phyloP scores from a whole-genome alignment of 768 basidiomycete species.

The Tephrocybe rancida region DNA sequence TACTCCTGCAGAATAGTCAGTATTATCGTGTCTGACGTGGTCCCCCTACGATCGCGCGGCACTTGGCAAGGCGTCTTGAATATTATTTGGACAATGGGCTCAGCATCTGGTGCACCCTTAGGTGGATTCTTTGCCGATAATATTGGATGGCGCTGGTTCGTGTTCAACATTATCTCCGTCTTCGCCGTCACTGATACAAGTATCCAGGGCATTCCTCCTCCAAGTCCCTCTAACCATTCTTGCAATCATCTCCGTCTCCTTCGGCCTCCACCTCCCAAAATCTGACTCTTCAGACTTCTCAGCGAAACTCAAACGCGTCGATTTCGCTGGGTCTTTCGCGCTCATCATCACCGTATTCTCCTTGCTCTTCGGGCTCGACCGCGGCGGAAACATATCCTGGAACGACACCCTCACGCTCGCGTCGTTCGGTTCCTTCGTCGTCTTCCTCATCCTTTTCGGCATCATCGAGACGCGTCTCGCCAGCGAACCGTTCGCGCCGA shows the following conservation, averaged over 20 bases:
- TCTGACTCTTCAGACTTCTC: constrained; percentile 40
- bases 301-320: constrained; percentile 59
- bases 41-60: constrained; percentile 62
- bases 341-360: constrained; percentile 58
- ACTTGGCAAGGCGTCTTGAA: constrained; percentile 75
- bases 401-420: constrained; percentile 36
- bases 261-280: constrained; percentile 58
- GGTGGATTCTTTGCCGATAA: constrained; percentile 65
- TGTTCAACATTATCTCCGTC: background rate
- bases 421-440: constrained; percentile 34
- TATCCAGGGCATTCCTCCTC: constrained; percentile 54
- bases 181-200: background rate
- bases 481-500: constrained; percentile 62
- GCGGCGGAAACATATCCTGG: constrained; percentile 55
- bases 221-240: constrained; percentile 60
- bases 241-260: constrained; percentile 53
- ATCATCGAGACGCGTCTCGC: constrained; percentile 52
- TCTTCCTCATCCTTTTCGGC: constrained; percentile 40
- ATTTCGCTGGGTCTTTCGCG: constrained; percentile 59
- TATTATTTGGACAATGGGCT: constrained; percentile 60
- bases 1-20: constrained; percentile 48
- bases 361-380: constrained; percentile 60
- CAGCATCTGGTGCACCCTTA: constrained; percentile 60
- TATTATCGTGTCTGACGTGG: constrained; percentile 68
- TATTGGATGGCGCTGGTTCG: constrained; percentile 69